Conservation (phyloP, 2,329 filamentous ascomycete species). For the Fusarium brevicatenulatum region DNA sequence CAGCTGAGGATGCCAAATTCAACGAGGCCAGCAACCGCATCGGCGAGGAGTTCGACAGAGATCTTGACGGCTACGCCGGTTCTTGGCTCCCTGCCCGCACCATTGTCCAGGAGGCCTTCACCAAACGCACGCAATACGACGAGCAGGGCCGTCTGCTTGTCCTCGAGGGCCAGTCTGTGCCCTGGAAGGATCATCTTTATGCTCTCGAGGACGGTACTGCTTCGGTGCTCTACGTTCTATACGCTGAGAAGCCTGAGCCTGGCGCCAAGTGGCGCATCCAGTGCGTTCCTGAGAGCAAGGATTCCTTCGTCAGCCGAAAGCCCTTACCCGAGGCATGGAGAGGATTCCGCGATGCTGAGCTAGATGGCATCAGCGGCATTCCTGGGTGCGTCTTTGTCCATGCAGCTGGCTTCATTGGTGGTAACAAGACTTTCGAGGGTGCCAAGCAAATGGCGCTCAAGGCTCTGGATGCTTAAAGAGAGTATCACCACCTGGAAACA, state of each 20-base stretch:
- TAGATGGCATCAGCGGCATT: conserved; percentile 77
- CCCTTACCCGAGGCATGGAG: conserved; percentile 92
- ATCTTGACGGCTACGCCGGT: conserved; percentile 77
- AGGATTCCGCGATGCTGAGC: conserved; percentile 85
- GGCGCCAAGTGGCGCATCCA: conserved; percentile 93
- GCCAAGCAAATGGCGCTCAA: conserved; percentile 86
- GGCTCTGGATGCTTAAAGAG: conserved; percentile 63
- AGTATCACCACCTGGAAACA: neutral
- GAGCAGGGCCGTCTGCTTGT: conserved; percentile 82
- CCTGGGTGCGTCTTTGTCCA: conserved; percentile 90
- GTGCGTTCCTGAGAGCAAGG: conserved; percentile 84
- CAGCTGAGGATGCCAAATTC: conserved; percentile 84
- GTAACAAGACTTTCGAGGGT: conserved; percentile 91
- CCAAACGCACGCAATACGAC: conserved; percentile 73
- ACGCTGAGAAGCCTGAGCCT: conserved; percentile 81
- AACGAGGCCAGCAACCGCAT: conserved; percentile 80
- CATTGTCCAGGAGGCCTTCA: conserved; percentile 80
- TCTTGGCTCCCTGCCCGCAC: conserved; percentile 90
- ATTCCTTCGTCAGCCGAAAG: conserved; percentile 92
- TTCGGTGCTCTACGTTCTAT: conserved; percentile 84
- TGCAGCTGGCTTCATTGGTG: conserved; percentile 94
- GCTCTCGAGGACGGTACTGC: conserved; percentile 75
- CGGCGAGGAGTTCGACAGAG: conserved; percentile 86
- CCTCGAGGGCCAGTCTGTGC: conserved; percentile 79
- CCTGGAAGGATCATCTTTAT: conserved; percentile 98